Evolutionary conservation across 371 early-diverging fungal genomes (phyloP).

Genomic region (Entomophthora muscae): DNA sequence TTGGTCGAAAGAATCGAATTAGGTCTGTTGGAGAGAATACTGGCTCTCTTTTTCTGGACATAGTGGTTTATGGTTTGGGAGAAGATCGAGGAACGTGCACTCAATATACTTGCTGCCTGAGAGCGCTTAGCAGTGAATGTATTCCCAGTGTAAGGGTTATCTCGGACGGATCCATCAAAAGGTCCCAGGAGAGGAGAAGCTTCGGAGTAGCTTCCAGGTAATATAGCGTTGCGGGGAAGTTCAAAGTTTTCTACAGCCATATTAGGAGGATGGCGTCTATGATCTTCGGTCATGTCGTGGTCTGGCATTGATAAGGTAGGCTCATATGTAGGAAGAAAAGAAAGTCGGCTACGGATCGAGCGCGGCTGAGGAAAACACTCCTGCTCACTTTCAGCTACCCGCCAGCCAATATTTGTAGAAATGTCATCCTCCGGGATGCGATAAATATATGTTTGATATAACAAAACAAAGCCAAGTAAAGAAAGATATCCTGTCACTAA

Average conservation of each 20-base stretch:
- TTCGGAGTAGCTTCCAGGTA: background rate
- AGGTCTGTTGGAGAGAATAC: background rate
- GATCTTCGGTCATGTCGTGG: background rate
- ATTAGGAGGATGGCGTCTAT: too few relatives aligned
- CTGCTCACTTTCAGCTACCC: background rate
- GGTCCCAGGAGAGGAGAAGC: background rate
- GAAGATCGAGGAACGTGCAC: background rate
- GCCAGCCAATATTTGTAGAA: background rate
- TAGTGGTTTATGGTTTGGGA: background rate
- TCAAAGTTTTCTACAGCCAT: background rate
- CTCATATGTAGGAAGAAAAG: background rate
- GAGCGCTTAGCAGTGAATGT: background rate
- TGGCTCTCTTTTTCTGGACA: background rate
- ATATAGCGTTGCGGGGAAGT: background rate
- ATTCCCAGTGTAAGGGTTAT: background rate
- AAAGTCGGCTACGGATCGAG: background rate
- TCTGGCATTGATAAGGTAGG: background rate
- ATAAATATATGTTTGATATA: constrained; percentile 1
- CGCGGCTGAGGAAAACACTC: background rate
- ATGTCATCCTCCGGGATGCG: background rate
- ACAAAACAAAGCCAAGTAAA: background rate
- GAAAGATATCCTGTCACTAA: constrained; percentile 4
- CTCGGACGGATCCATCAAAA: background rate
- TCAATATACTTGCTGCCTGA: background rate
- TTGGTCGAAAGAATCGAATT: background rate